Evolutionary conservation across 768 basidiomycete genomes (phyloP).

Genomic region (Pleurotus cornucopiae): DNA sequence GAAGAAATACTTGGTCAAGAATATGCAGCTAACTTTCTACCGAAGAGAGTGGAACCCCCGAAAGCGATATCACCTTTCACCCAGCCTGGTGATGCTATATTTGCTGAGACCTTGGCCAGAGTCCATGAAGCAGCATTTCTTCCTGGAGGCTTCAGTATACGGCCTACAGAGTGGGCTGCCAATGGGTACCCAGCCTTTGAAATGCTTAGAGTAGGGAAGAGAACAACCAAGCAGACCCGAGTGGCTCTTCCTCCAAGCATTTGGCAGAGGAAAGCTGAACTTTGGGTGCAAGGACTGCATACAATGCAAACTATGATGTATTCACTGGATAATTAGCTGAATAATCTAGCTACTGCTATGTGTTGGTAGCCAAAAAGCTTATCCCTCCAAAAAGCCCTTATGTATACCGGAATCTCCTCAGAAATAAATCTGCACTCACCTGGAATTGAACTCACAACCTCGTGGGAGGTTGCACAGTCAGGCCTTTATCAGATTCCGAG

Average conservation of each 20-base stretch:
- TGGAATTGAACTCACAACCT: no score
- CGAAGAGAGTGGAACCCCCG: not conserved
- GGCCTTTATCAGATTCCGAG: no score
- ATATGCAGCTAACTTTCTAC: not conserved
- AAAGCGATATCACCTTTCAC: not conserved
- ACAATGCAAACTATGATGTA: not conserved
- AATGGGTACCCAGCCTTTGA: slow-evolving; percentile 8
- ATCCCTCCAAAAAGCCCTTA: no score
- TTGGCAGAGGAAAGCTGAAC: slow-evolving; percentile 10
- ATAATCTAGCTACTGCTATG: no score
- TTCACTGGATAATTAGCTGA: not conserved
- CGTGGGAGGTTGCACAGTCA: no score
- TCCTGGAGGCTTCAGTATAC: slow-evolving; percentile 12
- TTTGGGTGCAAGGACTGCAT: slow-evolving; percentile 10
- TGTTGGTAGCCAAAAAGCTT: no score
- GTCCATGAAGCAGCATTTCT: not conserved
- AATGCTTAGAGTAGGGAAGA: slow-evolving; percentile 7
- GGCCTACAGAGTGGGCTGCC: slow-evolving; percentile 13
- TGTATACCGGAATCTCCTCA: no score
- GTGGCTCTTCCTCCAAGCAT: slow-evolving; percentile 8
- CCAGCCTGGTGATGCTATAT: not conserved
- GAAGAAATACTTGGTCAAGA: slow-evolving; percentile 2
- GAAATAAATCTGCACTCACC: no score
- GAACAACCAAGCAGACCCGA: not conserved
- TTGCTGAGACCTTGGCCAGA: not conserved